Evolutionary conservation across 164 flowering plant species (phyloP).

Genomic region (Cinnamomum micranthum): DNA sequence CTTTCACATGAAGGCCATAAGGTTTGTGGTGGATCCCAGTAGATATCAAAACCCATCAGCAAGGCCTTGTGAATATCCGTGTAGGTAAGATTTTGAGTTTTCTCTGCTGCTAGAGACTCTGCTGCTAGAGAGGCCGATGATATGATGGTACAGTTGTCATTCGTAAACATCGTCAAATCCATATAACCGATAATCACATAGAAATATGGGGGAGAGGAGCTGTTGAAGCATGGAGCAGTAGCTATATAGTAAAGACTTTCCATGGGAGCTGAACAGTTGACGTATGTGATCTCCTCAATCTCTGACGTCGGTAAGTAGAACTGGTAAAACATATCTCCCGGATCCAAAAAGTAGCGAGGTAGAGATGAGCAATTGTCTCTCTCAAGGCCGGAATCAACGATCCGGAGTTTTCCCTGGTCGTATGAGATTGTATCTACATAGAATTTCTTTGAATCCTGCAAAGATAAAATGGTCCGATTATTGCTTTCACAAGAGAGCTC

Average conservation of each 20-base stretch:
- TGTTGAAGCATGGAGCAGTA: conserved; percentile 7
- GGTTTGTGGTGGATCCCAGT: neutral
- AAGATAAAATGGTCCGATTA: neutral
- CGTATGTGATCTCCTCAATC: neutral
- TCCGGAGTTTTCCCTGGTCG: neutral
- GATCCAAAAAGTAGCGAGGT: neutral
- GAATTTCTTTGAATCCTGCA: neutral
- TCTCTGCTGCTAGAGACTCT: neutral
- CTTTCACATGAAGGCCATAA: neutral
- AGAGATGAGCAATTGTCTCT: conserved; percentile 1
- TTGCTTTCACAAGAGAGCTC: conserved; percentile 8
- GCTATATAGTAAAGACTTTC: neutral
- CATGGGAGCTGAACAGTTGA: neutral
- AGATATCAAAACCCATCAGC: neutral
- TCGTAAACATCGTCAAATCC: too few species aligned
- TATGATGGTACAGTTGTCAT: neutral
- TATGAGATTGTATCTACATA: conserved; percentile 9
- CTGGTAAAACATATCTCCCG: neutral
- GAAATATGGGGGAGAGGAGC: neutral
- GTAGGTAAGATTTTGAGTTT: neutral
- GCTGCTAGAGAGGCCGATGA: neutral
- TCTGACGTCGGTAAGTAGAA: neutral
- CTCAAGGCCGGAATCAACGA: conserved; percentile 4
- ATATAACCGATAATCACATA: neutral
- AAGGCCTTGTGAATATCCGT: neutral